Evolutionary conservation across 2,329 filamentous ascomycete genomes (phyloP).

Genomic region (Tolypocladium ovalisporum): DNA sequence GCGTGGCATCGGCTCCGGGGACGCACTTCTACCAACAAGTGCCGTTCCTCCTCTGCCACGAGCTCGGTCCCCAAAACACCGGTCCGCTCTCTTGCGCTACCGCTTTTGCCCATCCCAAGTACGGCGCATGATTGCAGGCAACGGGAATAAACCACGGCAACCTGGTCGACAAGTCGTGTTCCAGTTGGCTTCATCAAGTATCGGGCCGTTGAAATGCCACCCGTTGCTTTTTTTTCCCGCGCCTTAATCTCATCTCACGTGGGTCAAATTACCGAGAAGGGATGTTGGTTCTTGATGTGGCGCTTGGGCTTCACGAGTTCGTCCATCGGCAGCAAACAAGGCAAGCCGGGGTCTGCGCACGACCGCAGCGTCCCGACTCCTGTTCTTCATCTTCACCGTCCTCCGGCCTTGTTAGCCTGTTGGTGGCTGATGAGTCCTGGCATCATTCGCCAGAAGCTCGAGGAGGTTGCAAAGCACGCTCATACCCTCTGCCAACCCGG

Average conservation of each 20-base stretch:
- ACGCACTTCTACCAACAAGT: not conserved
- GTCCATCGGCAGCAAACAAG: not conserved
- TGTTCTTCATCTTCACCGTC: not conserved
- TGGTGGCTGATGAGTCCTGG: not conserved
- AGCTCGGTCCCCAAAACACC: not conserved
- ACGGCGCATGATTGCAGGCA: not conserved
- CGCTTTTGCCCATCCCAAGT: not conserved
- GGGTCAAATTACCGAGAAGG: slow-evolving; percentile 1
- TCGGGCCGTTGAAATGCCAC: slow-evolving; percentile 1
- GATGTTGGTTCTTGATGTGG: not conserved
- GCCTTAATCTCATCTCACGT: not conserved
- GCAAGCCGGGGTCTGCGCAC: not conserved
- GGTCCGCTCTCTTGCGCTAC: not conserved
- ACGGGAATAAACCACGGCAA: not conserved
- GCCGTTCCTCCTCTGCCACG: not conserved
- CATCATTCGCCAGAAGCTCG: not conserved
- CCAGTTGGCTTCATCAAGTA: not conserved
- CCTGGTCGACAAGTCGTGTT: not conserved
- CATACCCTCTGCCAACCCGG: not conserved
- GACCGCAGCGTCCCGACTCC: not conserved
- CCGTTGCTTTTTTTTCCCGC: not conserved
- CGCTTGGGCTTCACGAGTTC: not conserved
- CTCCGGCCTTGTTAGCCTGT: not conserved
- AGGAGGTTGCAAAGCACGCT: not conserved
- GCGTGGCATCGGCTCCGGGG: not conserved